Conservation (phyloP, 2,329 filamentous ascomycete species). For the Tothia fuscella region DNA sequence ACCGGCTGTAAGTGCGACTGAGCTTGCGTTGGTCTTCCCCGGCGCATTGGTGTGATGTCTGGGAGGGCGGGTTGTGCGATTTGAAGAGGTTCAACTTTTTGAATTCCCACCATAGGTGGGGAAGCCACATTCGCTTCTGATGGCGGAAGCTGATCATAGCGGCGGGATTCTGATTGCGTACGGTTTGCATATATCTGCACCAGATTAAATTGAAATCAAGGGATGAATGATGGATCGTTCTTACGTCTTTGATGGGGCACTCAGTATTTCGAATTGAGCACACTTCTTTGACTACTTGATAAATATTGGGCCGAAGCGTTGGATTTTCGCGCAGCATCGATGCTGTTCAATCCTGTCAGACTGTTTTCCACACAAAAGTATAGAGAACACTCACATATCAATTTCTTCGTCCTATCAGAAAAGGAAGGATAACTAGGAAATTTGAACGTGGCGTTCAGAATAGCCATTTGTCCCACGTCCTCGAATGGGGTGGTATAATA, state of each 20-base stretch:
- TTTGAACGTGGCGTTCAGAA: constrained; percentile 88
- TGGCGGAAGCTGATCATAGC: constrained; percentile 47
- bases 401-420: constrained; percentile 74
- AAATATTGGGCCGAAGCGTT: constrained; percentile 75
- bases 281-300: constrained; percentile 76
- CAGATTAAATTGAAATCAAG: constrained; percentile 16
- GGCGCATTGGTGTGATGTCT: constrained; percentile 85
- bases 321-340: constrained; percentile 86
- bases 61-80: constrained; percentile 59
- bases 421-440: constrained; percentile 83
- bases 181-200: constrained; percentile 37
- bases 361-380: not conserved
- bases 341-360: constrained; percentile 34
- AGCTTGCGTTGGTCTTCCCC: constrained; percentile 57
- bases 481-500: constrained; percentile 99
- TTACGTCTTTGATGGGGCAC: constrained; percentile 78
- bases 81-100: constrained; percentile 64
- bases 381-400: constrained; percentile 59
- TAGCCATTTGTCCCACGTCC: constrained; percentile 93
- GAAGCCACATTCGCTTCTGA: constrained; percentile 40
- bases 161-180: constrained; percentile 53
- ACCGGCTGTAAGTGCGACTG: constrained; percentile 30
- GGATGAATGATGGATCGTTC: constrained; percentile 22
- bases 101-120: constrained; percentile 60
- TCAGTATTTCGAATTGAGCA: constrained; percentile 82